Percentiles rank a stretch among this genome's conserved stretches.
These are phyloP conservation scores for Mortierella sp. DNA, from an alignment of 371 early-diverging fungal species.

Conservation along the genomic window DNA sequence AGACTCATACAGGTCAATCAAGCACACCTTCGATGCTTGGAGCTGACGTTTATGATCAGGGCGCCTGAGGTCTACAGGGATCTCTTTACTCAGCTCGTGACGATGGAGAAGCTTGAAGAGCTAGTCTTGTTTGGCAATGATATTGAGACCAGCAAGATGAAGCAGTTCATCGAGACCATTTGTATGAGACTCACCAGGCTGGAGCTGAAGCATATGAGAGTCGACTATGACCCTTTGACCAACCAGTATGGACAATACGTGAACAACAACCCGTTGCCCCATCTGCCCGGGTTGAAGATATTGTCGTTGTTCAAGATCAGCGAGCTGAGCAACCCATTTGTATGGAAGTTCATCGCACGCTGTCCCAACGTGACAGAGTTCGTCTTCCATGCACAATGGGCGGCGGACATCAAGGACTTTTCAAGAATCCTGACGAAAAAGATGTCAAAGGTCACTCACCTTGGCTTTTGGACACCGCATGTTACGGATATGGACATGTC, in stretches of 20 bases:
- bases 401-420: constrained; percentile 9
- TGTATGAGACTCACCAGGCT: constrained; percentile 24
- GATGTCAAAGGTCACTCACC: constrained; percentile 16
- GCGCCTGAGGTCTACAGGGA: constrained; percentile 24
- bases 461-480: constrained; percentile 5
- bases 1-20: constrained; percentile 25
- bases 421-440: constrained; percentile 8
- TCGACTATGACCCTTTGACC: constrained; percentile 16
- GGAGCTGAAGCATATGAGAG: constrained; percentile 19
- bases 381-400: constrained; percentile 14
- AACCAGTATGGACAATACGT: not conserved
- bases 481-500: constrained; percentile 22
- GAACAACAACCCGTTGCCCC: constrained; percentile 4
- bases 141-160: constrained; percentile 19
- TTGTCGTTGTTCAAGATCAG: constrained; percentile 13
- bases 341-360: constrained; percentile 22
- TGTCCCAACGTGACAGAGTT: constrained; percentile 37
- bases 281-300: constrained; percentile 28
- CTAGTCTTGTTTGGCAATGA: constrained; percentile 27
- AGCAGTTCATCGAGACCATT: constrained; percentile 21
- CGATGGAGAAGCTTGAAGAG: constrained; percentile 15
- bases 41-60: constrained; percentile 23
- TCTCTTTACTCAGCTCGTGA: constrained; percentile 13
- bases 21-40: constrained; percentile 10
- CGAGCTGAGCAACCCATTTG: constrained; percentile 9